Base-by-base conservation (phyloP, 2,329 filamentous ascomycete species). In the Metarhizium humberi region DNA sequence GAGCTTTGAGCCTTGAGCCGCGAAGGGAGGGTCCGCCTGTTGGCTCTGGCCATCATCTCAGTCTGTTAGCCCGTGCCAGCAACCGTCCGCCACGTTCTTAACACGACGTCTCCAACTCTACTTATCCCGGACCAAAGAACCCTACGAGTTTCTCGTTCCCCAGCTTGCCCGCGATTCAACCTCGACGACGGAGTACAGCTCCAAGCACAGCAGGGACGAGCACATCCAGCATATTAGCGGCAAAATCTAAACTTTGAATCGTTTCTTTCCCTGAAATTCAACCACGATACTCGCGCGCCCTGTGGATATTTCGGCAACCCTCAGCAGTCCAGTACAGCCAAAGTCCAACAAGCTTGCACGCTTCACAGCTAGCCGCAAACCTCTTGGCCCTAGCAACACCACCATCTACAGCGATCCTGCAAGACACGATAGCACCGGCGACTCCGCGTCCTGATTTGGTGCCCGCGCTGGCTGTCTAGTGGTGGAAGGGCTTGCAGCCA, bases 401-500 rank as follows among this genome's bases (percentile, higher is more conserved):
- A 46, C 20, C 43, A 11, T 29, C 45, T 11, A 48, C 52, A 16
- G 48, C 52, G 50, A 42, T 50, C 54, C 36, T 30, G 50, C 50
- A 50, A 46, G 43, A 29, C 36, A 30, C 36, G 34, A 46, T 38
- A 52, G 50, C 36, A 30, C 54, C 43, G 50, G 55, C 51, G 55
- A 58, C 53, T 53, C 55, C 55, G 48, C 53, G 34, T 38, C 40
- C 54, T 49, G 48, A 40, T 47, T 55, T 52, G 53, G 50, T 40
- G 55, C 38, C 50, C 42, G 42, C 32, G 38, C 38, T 52, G 47
- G 47, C 47, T 34, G 47, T n/a, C 16, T 13, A 55, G 45, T 57
- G 52, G 53, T 40, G 48, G 55, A 48, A 51, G 36, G 42, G 36
- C 45, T 50, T 43, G 36, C 46, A 47, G 53, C 56, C 56, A 57